Evolutionary conservation across 2,329 filamentous ascomycete species (phyloP).

Genomic region (Penicillium sp.): DNA sequence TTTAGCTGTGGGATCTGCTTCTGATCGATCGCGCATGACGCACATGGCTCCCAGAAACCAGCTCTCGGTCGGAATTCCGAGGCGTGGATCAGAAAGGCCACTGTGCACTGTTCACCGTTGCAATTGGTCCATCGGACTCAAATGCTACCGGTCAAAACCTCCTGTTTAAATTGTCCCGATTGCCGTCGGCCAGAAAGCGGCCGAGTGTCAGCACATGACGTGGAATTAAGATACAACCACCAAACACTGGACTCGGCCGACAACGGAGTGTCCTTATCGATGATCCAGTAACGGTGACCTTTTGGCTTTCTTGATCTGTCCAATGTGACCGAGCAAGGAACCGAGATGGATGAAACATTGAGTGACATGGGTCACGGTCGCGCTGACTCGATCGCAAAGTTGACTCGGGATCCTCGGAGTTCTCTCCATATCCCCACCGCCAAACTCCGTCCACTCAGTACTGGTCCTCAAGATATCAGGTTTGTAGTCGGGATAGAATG

Average conservation of each 20-base stretch:
- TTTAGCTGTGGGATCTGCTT: neutral
- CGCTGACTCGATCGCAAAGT: too few species aligned
- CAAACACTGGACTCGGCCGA: neutral
- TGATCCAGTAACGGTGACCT: neutral
- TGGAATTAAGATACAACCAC: neutral
- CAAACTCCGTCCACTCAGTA: neutral
- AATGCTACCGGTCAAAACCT: neutral
- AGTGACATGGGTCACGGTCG: too few species aligned
- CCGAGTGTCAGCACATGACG: neutral
- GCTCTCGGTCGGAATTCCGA: neutral
- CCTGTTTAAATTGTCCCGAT: neutral
- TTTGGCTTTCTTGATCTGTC: neutral
- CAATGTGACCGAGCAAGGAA: neutral
- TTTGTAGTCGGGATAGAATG: neutral
- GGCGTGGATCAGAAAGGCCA: neutral
- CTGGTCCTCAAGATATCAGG: neutral
- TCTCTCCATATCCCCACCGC: neutral
- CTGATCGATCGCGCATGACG: neutral
- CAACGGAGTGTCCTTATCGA: neutral
- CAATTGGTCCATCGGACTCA: neutral
- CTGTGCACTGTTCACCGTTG: neutral
- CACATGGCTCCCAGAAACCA: neutral
- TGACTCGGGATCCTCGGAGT: neutral
- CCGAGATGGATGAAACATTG: neutral
- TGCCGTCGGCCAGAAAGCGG: neutral